Percentiles rank a stretch among this genome's conserved stretches.
Conservation (phyloP, 768 basidiomycete species). For the Xanthoconium purpureum region DNA sequence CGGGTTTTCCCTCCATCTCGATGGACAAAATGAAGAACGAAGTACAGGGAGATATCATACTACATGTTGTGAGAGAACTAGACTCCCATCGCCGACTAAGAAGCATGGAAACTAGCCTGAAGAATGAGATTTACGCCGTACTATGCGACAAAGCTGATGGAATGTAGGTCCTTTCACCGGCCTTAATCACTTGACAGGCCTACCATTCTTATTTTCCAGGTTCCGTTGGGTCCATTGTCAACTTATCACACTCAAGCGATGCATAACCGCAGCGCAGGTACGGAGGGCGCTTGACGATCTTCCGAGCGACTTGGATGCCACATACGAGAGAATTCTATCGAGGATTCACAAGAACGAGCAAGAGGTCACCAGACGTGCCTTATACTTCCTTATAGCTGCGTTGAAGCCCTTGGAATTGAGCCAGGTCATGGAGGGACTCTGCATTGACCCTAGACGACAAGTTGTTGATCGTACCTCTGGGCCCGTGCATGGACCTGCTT, state of each 20-base stretch:
- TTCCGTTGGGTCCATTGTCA: constrained; percentile 20
- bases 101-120: not conserved
- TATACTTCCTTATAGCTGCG: constrained; percentile 11
- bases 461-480: not conserved
- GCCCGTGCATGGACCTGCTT: constrained; percentile 1
- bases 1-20: not conserved
- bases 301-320: constrained; percentile 3
- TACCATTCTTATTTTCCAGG: not conserved
- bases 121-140: not conserved
- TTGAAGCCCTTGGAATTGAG: constrained; percentile 2
- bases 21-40: constrained; percentile 4
- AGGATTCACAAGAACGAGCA: not conserved
- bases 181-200: too few relatives aligned
- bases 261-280: not conserved
- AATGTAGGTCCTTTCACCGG: constrained; percentile 1
- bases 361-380: not conserved
- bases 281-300: constrained; percentile 1
- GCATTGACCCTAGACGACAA: not conserved
- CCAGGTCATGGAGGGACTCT: constrained; percentile 7
- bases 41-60: constrained; percentile 1
- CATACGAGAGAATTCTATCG: constrained; percentile 3
- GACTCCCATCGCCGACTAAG: constrained; percentile 7
- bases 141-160: constrained; percentile 9
- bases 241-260: not conserved
- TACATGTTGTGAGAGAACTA: constrained; percentile 6